Conservation (phyloP, 2,329 filamentous ascomycete genomes). For the Diaporthe eres region DNA sequence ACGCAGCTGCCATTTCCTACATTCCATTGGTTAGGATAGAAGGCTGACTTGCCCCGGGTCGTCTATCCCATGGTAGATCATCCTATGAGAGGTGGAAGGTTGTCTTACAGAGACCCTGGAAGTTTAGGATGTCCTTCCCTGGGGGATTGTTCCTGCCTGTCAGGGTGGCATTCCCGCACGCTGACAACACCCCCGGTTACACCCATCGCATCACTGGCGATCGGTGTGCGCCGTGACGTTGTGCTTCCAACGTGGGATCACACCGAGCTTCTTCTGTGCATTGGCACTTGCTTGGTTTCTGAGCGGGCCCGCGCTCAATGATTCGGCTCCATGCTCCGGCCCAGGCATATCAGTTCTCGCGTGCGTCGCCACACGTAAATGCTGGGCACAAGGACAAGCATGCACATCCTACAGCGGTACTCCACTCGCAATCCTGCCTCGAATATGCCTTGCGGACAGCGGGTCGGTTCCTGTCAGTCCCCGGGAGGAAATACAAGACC, state of each 20-base stretch:
- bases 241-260: slow-evolving; percentile 13
- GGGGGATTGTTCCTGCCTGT: background rate
- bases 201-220: background rate
- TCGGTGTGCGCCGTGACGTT: slow-evolving; percentile 1
- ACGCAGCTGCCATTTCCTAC: background rate
- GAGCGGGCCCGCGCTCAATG: background rate
- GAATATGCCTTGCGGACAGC: slow-evolving; percentile 1
- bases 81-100: background rate
- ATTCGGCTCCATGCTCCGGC: slow-evolving; percentile 1
- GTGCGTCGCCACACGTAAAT: slow-evolving; percentile 14
- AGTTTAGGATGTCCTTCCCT: background rate
- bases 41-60: background rate
- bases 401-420: background rate
- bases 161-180: background rate
- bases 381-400: slow-evolving; percentile 16
- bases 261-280: slow-evolving; percentile 17
- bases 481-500: background rate
- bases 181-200: background rate
- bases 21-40: background rate
- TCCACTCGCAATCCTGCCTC: background rate
- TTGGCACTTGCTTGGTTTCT: slow-evolving; percentile 11
- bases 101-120: background rate
- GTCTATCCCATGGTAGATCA: background rate
- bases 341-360: slow-evolving; percentile 29
- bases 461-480: slow-evolving; percentile 7